Percentiles rank a stretch among this genome's conserved stretches.
These are phyloP conservation scores for Physaria fendleri DNA, from an alignment of 345 rosid species.

Conservation along the genomic window DNA sequence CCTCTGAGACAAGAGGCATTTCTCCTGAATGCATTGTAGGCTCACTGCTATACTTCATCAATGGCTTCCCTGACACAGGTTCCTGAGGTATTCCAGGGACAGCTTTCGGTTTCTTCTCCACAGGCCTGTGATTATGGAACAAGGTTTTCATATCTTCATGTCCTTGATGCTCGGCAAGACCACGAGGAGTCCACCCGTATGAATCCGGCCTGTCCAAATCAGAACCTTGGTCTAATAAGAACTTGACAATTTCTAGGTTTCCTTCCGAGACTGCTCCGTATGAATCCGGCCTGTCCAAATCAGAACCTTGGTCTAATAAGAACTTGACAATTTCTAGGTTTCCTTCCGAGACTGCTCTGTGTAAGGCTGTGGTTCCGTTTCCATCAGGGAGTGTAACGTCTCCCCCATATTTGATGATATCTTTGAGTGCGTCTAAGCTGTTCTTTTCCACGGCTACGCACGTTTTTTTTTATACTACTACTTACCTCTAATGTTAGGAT, in stretches of 20 bases:
- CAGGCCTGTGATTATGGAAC: slow-evolving; percentile 26
- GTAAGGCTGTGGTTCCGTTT: slow-evolving; percentile 60
- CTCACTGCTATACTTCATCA: slow-evolving; percentile 55
- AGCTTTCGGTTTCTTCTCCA: slow-evolving; percentile 16
- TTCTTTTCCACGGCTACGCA: slow-evolving; percentile 53
- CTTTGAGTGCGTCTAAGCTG: slow-evolving; percentile 48
- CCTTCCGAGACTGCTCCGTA: slow-evolving; percentile 75
- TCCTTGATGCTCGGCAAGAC: slow-evolving; percentile 74
- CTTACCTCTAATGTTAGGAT: slow-evolving; percentile 70
- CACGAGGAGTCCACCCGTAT: slow-evolving; percentile 72
- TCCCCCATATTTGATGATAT: slow-evolving; percentile 49
- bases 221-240: slow-evolving; percentile 57
- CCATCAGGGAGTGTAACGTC: slow-evolving; percentile 42
- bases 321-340: slow-evolving; percentile 52
- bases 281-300: slow-evolving; percentile 47
- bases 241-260: slow-evolving; percentile 49
- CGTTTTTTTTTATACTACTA: too few relatives aligned
- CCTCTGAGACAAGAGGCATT: slow-evolving; percentile 35
- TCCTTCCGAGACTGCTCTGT: slow-evolving; percentile 64
- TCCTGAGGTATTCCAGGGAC: neutral
- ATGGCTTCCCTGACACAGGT: slow-evolving; percentile 28
- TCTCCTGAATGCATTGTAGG: slow-evolving; percentile 49
- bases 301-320: slow-evolving; percentile 58
- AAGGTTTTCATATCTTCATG: slow-evolving; percentile 54
- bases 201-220: slow-evolving; percentile 51